Conservation (phyloP, 768 basidiomycete species). For the Tylopilus vinaceipallidus region DNA sequence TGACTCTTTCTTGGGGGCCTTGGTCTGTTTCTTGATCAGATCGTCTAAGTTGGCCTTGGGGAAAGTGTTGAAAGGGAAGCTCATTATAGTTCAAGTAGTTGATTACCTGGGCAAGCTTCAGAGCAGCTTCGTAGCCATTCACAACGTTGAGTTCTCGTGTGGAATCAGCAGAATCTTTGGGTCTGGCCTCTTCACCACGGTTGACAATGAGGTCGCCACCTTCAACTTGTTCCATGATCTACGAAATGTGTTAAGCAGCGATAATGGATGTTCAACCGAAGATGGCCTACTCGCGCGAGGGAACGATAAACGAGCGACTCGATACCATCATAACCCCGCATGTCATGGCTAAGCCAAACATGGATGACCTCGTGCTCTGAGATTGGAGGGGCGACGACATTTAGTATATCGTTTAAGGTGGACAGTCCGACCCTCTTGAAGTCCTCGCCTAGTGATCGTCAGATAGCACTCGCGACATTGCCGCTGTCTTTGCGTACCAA, state of each 20-base stretch:
- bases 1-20: conserved; percentile 26
- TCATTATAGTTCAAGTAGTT: not conserved
- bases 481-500: conserved; percentile 55
- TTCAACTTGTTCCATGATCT: conserved; percentile 95
- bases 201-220: conserved; percentile 91
- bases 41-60: conserved; percentile 75
- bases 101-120: conserved; percentile 79
- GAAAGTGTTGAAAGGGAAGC: not conserved
- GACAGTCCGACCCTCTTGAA: conserved; percentile 86
- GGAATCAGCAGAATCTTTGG: conserved; percentile 49
- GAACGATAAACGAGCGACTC: conserved; percentile 92
- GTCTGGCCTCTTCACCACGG: conserved; percentile 72
- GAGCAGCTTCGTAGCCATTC: conserved; percentile 79
- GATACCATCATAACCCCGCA: conserved; percentile 94
- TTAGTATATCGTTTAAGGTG: conserved; percentile 87
- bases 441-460: conserved; percentile 65
- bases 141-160: conserved; percentile 77
- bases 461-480: not conserved
- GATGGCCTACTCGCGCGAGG: conserved; percentile 64
- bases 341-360: conserved; percentile 93
- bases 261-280: not conserved
- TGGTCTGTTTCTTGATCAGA: conserved; percentile 62
- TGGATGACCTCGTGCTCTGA: conserved; percentile 98
- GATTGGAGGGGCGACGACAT: conserved; percentile 97
- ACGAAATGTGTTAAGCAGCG: conserved; percentile 2